Evolutionary conservation across 768 basidiomycete species (phyloP), one percentile per base, ranked within the genome.

Genomic region (Lactifluus hygrophoroides): DNA sequence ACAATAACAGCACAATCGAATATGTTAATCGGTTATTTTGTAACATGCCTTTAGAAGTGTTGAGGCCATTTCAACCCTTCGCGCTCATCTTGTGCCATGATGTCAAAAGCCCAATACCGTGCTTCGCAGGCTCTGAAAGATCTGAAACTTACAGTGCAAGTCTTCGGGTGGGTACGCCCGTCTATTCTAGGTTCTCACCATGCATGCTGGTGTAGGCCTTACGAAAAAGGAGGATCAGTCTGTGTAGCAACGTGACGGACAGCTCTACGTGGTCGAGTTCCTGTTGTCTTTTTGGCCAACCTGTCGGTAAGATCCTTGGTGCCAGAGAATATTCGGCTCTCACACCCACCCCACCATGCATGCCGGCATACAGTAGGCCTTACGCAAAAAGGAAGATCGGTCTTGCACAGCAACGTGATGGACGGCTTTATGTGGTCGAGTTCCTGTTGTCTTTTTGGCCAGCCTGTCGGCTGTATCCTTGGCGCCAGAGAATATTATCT

Each of bases 231-330:
- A 56, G 56, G 49, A 48, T 17, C 43, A 30, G 43, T 28, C 43
- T 28, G 58, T 49, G 51, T 60, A 60, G 59, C 59, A 60, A 60
- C 54, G 42, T 60, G 58, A 56, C 53, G 58, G 53, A 56, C 53
- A 54, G 53, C 57, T 51, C 59, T 60, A 60, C 54, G 59, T 56
- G 54, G 59, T 56, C 54, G n/a, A 55, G 43, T 37, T 51, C 48
- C 58, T 56, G 42, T 45, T 51, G 49, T 57, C 48, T 40, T 43
- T n/a, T 37, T 5, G 37, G 58, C 43, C 27, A 51, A n/a, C 4
- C 47, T 38, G 11, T 37, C 54, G 54, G 49, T 43, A 23, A 35
- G 38, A 30, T 38, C 40, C 27, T 56, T 50, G 54, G 58, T 54
- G 54, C 54, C 35, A n/a, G 49, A 19, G 47, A 17, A 28, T 46